Base-by-base conservation (phyloP, 2,329 filamentous ascomycete genomes). In the Aspergillus carbonarius region DNA sequence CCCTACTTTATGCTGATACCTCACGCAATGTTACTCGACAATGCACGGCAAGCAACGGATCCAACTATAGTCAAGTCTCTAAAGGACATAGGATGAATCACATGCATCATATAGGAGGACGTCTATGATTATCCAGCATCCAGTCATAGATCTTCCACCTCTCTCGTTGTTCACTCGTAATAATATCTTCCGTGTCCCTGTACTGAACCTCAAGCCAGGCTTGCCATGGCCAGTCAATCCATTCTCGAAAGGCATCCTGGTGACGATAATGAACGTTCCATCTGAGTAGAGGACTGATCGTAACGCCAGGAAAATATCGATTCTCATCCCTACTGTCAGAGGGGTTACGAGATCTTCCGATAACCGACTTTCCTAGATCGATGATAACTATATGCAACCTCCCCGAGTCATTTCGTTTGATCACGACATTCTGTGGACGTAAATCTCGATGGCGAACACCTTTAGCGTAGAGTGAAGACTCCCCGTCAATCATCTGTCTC, bases 141-240 rank as follows among this genome's bases (percentile, higher is more conserved):
- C 51, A 46, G 39, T 54, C 39, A 46, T 54, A 35, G 25, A 46
- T 23, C 34, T 5, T 4, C 39, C 39, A 54, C 30, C n/a, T 20
- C 39, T 30, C 25, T 13, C 37, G 39, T 46, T 54, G 37, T 15
- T 46, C 39, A 9, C 46, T 15, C 3, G 51, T 46, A 23, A 54
- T 54, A 2, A 27, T n/a, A 10, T 20, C 17, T 23, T 50, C 48
- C 5, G 37, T 32, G 5, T 46, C 17, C 37, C 46, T 54, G 27
- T 54, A 54, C 7, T 54, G 37, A 44, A 15, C 25, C 51, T 54
- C 39, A 32, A 54, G 51, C 51, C 51, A 54, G 4, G 25, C 9
- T 17, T 37, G 39, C 51, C 51, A 54, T 44, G 51, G 5, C 51
- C 51, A 54, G 39, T 54, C 27, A 20, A 54, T 46, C 51, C 39